Evolutionary conservation across 768 basidiomycete species (phyloP), one percentile per base, ranked within the genome.

Genomic region (Inosperma sp.): DNA sequence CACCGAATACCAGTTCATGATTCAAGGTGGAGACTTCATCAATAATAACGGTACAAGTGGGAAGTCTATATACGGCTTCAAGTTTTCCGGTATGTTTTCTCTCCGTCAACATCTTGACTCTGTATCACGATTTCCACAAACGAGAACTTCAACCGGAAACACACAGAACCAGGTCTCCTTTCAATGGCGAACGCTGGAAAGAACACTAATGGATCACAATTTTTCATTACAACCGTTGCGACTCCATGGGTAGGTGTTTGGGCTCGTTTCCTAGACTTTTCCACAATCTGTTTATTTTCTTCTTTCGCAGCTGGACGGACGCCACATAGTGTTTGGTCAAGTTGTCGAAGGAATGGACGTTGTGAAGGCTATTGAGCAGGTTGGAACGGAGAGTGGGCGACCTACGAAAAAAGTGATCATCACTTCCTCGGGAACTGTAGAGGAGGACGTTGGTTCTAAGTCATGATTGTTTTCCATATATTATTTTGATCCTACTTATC

Each of bases 151-250:
- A 58, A 75, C 59, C 65, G 81, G 54, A 84, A 81, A 70, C 93
- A 96, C 75, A 77, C 68, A 53, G 84, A 82, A 61, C 78, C 76
- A 17, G 81, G 81, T 46, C 65, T 85, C 43, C 74, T 88, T 31
- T 86, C 84, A 52, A 88, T 88, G 83, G 90, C 90, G 19, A 92
- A 93, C 59, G 79, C 83, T 7, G 86, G 84, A 31, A 69, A n/a
- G n/a, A n/a, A n/a, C n/a, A n/a, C n/a, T n/a, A n/a, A n/a, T n/a
- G n/a, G n/a, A n/a, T n/a, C n/a, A n/a, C n/a, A n/a, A n/a, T n/a
- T n/a, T n/a, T n/a, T n/a, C n/a, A n/a, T n/a, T n/a, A n/a, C n/a
- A n/a, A 68, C 64, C 82, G 91, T 72, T 93, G 92, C 59, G 93
- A 94, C 65, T 90, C 87, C 17, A n/a, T n/a, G n/a, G n/a, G n/a